Evolutionary conservation across 1,139 yeast genomes (phyloP), one percentile per base, ranked within the genome.

Genomic region (Suhomyces maxii): DNA sequence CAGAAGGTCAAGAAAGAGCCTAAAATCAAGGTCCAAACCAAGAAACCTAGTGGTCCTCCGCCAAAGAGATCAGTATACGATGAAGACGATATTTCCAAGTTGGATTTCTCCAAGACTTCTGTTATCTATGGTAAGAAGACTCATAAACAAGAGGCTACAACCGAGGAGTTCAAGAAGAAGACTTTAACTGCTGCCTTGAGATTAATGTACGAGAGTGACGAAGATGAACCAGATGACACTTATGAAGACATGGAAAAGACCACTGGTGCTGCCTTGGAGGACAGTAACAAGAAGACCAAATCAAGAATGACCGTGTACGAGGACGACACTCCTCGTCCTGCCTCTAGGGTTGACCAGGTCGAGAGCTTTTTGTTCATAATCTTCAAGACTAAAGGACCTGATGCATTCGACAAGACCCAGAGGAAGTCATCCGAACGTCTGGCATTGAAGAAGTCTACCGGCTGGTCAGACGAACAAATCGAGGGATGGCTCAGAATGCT

Each of bases 401-500:
- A 49, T 1, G 58, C 70, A 9, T 84, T 91, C 53, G 76, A 68
- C 8, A 74, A 79, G 49, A 53, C 67, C 0, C 63, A 71, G 6
- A 71, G 97, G 48, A 81, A 83, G 42, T 59, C 83, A 0, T 65
- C 72, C 35, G 64, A 59, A 8, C 73, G 97, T 47, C 67, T 69
- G 28, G 78, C 75, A 23, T 66, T 89, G 58, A 80, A 77, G 53
- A 59, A 64, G 12, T 68, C 69, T 34, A 79, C 84, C 0, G 72
- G 72, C 1, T 88, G 96, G 96, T 73, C 90, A 0, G 93, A 90
- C 62, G 97, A 89, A 59, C 96, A 89, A 62, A 80, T 91, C 39
- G 97, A 91, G 69, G 96, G 96, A 0, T 91, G 97, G 97, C 85
- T 86, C 1, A 69, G 86, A 49, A 86, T 87, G 85, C 63, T 90